Base-by-base conservation (phyloP, 257 asterid genomes). In the Gentiana straminea region DNA sequence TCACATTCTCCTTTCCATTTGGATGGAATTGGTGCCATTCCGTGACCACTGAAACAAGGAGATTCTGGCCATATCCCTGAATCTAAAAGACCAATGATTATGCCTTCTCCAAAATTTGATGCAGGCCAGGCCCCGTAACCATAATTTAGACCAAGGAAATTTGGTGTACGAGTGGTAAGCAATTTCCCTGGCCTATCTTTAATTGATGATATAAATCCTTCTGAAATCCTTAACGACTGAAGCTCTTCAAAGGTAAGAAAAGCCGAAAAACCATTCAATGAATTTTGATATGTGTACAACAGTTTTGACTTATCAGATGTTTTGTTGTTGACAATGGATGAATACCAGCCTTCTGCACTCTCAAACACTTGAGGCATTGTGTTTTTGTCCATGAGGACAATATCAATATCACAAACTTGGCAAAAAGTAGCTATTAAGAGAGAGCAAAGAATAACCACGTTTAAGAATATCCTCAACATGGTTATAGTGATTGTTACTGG, bases 1-100 rank as follows among this genome's bases (percentile, higher is more conserved):
- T 81, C 70, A 62, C 89, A 78, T 0, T 33, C 49, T 1, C 89
- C 84, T 58, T 57, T 73, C 89, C 89, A 81, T 39, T 76, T 64
- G 3, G 68, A 4, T 3, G 84, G 89, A n/a, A 68, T 13, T n/a
- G 9, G 61, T 0, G 72, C 36, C 81, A 81, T 68, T 32, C 81
- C 89, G 4, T 59, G 63, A 4, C 78, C 85, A 0, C 10, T 33
- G 13, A 75, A 81, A 24, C 24, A 24, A 24, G 24, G 24, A 24
- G 24, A 24, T 24, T 24, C 24, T 1, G 70, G 70, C 64, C 64
- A 65, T 11, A 58, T 52, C 8, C 64, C 70, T 5, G 60, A 24
- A 38, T 65, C 70, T 35, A 65, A 57, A 1, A 58, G 11, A 1
- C 70, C 60, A 5, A 58, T 53, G 11, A 58, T 65, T 1, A 58